phyloP scores from a whole-genome alignment of 2,329 filamentous ascomycete species.

The Malbranchea cinnamomea region DNA sequence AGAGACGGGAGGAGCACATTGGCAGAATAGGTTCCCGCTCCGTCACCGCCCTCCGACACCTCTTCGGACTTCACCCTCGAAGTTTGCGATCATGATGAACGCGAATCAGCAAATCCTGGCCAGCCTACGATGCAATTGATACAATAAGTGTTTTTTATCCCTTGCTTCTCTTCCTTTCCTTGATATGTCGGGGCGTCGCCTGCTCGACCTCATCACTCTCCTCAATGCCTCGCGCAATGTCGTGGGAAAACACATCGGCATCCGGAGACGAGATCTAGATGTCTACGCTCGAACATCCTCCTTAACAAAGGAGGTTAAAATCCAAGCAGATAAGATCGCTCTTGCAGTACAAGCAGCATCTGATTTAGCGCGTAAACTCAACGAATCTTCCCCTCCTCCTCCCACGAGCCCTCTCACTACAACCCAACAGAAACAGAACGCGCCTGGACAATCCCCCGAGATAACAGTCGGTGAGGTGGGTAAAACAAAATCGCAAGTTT shows the following conservation, averaged over 20 bases:
- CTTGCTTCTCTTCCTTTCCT: background rate
- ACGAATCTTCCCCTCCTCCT: slow-evolving; percentile 25
- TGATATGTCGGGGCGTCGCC: slow-evolving; percentile 43
- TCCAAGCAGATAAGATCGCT: slow-evolving; percentile 45
- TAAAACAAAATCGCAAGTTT: no score
- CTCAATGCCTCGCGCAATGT: slow-evolving; percentile 55
- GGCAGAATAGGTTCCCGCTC: no score
- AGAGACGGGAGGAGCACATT: no score
- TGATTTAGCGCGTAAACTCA: slow-evolving; percentile 42
- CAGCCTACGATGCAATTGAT: no score
- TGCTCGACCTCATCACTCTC: slow-evolving; percentile 56
- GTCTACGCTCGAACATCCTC: slow-evolving; percentile 50
- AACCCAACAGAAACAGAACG: no score
- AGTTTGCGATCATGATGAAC: no score
- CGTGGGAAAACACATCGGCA: slow-evolving; percentile 45
- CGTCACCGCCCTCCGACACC: no score
- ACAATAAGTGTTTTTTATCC: no score
- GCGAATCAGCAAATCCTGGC: no score
- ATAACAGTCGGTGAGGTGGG: no score
- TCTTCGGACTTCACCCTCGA: no score
- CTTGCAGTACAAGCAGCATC: slow-evolving; percentile 47
- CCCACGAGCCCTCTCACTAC: background rate
- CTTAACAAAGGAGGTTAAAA: slow-evolving; percentile 46
- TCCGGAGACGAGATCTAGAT: slow-evolving; percentile 47
- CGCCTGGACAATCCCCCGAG: no score